A percentile compares a stretch with the other conserved stretches of the same genome.
phyloP scores from a whole-genome alignment of 768 basidiomycete genomes.

The Crassisporium funariophilum region DNA sequence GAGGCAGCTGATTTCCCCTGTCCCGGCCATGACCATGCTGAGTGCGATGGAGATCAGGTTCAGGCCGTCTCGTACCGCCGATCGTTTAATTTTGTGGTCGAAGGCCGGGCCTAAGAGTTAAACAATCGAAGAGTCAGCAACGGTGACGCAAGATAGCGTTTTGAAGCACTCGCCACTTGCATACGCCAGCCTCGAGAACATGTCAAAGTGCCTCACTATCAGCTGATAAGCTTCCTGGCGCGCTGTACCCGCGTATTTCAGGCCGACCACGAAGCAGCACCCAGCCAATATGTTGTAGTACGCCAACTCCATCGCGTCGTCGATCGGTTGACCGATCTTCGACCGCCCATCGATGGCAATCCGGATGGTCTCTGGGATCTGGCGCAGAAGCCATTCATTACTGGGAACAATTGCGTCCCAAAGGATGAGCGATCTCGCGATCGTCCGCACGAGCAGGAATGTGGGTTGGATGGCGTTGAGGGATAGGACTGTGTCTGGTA shows the following conservation, averaged over 20 bases:
- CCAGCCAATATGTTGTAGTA: conserved; percentile 92
- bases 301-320: conserved; percentile 82
- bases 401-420: conserved; percentile 80
- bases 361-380: conserved; percentile 70
- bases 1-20: conserved; percentile 89
- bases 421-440: conserved; percentile 79
- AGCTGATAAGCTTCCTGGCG: conserved; percentile 85
- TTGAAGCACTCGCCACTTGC: conserved; percentile 54
- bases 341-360: conserved; percentile 57
- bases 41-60: conserved; percentile 86
- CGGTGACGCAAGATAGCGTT: conserved; percentile 1
- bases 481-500: conserved; percentile 79
- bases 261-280: conserved; percentile 86
- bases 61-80: conserved; percentile 84
- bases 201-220: conserved; percentile 80
- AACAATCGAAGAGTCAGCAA: conserved; percentile 1
- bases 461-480: conserved; percentile 88
- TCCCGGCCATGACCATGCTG: conserved; percentile 96
- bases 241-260: conserved; percentile 95
- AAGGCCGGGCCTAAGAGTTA: conserved; percentile 74
- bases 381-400: conserved; percentile 68
- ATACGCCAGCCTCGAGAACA: conserved; percentile 71
- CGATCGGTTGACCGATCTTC: conserved; percentile 48
- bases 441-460: conserved; percentile 79
- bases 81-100: conserved; percentile 86